Conservation (phyloP, 2,329 filamentous ascomycete genomes). For the Microascus cirrosus region DNA sequence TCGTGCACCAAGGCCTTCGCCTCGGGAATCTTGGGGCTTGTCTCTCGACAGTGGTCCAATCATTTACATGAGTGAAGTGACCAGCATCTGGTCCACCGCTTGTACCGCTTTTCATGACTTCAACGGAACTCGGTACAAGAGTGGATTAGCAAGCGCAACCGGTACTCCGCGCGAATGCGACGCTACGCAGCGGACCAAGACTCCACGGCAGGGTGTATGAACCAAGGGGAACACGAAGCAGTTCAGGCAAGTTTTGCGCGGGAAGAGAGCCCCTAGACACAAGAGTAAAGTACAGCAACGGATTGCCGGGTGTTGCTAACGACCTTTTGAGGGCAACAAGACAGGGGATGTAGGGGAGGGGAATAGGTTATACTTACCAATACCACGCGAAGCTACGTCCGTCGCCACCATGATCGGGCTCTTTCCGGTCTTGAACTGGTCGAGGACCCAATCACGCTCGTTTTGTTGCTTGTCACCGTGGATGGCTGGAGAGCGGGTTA, state of each 20-base stretch:
- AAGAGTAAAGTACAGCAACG: constrained; percentile 77
- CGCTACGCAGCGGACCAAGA: constrained; percentile 76
- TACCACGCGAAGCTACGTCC: constrained; percentile 99
- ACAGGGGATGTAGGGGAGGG: constrained; percentile 39
- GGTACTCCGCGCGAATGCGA: constrained; percentile 32
- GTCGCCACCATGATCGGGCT: constrained; percentile 99
- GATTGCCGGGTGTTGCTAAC: constrained; percentile 7
- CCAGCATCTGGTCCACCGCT: constrained; percentile 60
- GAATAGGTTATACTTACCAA: constrained; percentile 75
- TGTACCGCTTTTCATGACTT: constrained; percentile 36
- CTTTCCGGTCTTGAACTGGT: constrained; percentile 99
- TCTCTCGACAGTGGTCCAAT: constrained; percentile 4
- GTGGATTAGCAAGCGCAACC: constrained; percentile 33
- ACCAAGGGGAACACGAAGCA: constrained; percentile 69
- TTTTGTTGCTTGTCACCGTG: constrained; percentile 99
- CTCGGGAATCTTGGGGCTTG: constrained; percentile 39
- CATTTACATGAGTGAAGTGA: constrained; percentile 1
- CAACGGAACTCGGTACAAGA: constrained; percentile 46
- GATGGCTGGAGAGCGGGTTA: constrained; percentile 51
- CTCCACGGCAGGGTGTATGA: constrained; percentile 59
- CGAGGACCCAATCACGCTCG: constrained; percentile 98
- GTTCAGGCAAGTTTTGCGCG: constrained; percentile 86
- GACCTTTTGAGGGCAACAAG: constrained; percentile 16
- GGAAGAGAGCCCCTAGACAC: constrained; percentile 78
- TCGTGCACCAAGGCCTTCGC: constrained; percentile 43